Base-by-base conservation (phyloP, 2,329 filamentous ascomycete species). In the Chrysosphaeria jannelii region DNA sequence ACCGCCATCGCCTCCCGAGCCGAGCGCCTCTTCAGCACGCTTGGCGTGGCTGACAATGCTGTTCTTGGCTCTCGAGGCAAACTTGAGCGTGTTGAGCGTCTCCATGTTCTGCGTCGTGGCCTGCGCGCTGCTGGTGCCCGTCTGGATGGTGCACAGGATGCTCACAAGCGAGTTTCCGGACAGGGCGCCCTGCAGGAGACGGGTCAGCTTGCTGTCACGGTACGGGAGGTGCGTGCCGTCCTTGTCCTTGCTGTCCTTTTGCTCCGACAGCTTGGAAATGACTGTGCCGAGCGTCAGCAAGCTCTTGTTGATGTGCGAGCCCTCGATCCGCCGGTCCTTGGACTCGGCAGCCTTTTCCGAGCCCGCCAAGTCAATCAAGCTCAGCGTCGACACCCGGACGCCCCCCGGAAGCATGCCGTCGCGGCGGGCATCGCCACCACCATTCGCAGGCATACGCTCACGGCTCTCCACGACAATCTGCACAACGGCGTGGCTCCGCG, bases 241-340 rank as follows among this genome's bases (percentile, higher is more conserved):
- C 38, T 78, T 79, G 35, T 88, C 76, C 38, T 69, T 72, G 24
- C 57, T 59, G 20, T 89, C 74, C 39, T 88, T 89, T 36, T 69
- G 63, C 26, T 76, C 75, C 2, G 81, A 88, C n/a, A 97, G 52
- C 31, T 72, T 71, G 8, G 75, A 72, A 39, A 97, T 91, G 36
- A 97, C 85, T 1, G 76, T 97, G 24, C 85, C 85, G 3, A 97
- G 51, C 0, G 85, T 97, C 28, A 97, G 60, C 37, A 97, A 48
- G 42, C 78, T 91, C 48, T 93, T 93, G 52, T 97, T 97, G 47
- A 97, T 97, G 40, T 97, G 85, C 8, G 81, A 81, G 31, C 85
- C 85, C 45, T 97, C 85, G 10, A 76, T 75, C 21, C 85, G 61
- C 25, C 85, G 63, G 46, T 93, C 85, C 41, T 93, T 97, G 25